phyloP scores from a whole-genome alignment of 768 basidiomycete species.

The Aureoboletus auriporus region DNA sequence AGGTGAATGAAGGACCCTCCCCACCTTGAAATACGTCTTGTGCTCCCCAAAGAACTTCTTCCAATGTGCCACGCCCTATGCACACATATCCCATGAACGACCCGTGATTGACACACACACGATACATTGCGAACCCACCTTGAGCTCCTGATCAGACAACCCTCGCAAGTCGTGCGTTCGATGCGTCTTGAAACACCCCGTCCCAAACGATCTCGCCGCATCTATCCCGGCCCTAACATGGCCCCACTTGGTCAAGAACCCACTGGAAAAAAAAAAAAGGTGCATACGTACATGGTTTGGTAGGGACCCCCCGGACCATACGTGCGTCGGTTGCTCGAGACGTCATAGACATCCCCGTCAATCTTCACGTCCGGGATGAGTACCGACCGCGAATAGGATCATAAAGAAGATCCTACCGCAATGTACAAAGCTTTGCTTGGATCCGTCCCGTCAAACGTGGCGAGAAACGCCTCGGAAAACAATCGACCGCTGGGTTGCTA shows the following conservation, averaged over 20 bases:
- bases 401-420: constrained; percentile 51
- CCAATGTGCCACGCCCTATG: constrained; percentile 79
- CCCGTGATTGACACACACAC: background rate
- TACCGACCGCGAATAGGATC: background rate
- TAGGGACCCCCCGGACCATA: constrained; percentile 92
- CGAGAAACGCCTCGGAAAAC: constrained; percentile 71
- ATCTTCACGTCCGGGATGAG: constrained; percentile 49
- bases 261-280: constrained; percentile 7
- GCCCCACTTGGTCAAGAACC: constrained; percentile 20
- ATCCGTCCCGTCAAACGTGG: constrained; percentile 67
- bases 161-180: constrained; percentile 89
- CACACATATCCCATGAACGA: background rate
- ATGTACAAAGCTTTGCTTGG: constrained; percentile 72
- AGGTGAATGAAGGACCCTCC: constrained; percentile 68
- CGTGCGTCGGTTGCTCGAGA: constrained; percentile 64
- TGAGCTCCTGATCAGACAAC: constrained; percentile 63
- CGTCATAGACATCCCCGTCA: constrained; percentile 91
- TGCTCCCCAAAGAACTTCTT: constrained; percentile 84
- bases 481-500: constrained; percentile 55
- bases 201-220: constrained; percentile 89
- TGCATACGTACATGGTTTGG: constrained; percentile 50
- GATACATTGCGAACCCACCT: constrained; percentile 41
- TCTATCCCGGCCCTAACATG: constrained; percentile 73
- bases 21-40: constrained; percentile 74
- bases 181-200: constrained; percentile 90